Base-by-base conservation (phyloP, 1,139 yeast species). In the Taphrina pruni region DNA sequence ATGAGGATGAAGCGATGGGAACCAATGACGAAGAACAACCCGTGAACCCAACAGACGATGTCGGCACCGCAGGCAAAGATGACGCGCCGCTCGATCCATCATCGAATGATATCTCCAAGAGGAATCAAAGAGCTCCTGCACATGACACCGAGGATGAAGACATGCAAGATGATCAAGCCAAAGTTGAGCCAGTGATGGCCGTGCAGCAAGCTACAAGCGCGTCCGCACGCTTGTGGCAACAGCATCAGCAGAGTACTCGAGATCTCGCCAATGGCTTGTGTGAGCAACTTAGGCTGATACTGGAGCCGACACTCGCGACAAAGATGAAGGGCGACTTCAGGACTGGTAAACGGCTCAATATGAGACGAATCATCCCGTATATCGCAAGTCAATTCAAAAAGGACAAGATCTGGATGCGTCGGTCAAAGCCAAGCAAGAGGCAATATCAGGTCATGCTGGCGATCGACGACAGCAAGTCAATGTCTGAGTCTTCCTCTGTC, bases 401-500 rank as follows among this genome's bases (percentile, higher is more conserved):
- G 79, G 99, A 95, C 79, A 95, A 95, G 82, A 95, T 95, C 72
- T 95, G 99, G 99, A 84, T 95, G 81, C 86, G 97, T 77, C 87
- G 99, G 79, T 93, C 98, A 8, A 94, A 94, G 77, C 99, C 99
- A 69, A 90, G 97, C 73, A 94, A 95, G 81, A 87, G 99, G 75
- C 96, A 93, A 77, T 95, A 94, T 79, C 99, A 95, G 81, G 89
- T 95, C 73, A 90, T 95, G 97, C 89, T 95, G 74, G 94, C 99
- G 0, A 90, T 95, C 64, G 99, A 95, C 80, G 97, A 95, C 77
- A 94, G 99, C 58, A 92, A 91, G 78, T 93, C 98, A 0, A 95
- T 95, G 99, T 86, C 94, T 71, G 98, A 94, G 78, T 89, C 97
- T 46, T 73, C 73, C 38, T 88, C 96, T 38, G 94, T 91, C 32